These are phyloP conservation scores for Neurospora sp. DNA, from an alignment of 495 filamentous ascomycete genomes.

Conservation along the genomic window DNA sequence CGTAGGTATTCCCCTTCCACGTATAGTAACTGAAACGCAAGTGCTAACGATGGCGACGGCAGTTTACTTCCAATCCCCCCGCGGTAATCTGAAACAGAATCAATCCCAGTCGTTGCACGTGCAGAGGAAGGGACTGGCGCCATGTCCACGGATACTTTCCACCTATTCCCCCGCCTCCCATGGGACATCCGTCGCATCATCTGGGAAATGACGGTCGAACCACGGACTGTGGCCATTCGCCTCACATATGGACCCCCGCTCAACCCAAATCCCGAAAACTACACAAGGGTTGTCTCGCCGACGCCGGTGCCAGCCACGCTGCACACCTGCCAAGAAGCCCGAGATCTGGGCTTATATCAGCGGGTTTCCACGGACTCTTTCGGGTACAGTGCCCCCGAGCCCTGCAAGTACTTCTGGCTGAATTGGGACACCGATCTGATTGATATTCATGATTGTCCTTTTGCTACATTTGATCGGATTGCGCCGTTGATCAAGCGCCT, in stretches of 20 bases:
- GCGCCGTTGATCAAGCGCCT: neutral
- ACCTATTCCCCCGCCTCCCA: neutral
- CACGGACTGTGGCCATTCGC: neutral
- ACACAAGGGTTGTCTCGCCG: constrained; percentile 2
- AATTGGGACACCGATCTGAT: neutral
- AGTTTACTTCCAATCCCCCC: too few species aligned
- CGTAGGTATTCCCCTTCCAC: too few species aligned
- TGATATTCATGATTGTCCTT: neutral
- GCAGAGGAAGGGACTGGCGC: too few species aligned
- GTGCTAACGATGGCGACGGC: too few species aligned
- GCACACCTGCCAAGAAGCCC: constrained; percentile 17
- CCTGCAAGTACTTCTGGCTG: neutral
- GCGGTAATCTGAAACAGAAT: too few species aligned
- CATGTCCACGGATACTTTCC: neutral
- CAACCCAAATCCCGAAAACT: neutral
- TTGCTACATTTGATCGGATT: neutral
- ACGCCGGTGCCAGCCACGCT: constrained; percentile 14
- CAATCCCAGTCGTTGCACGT: too few species aligned
- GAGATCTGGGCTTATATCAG: neutral
- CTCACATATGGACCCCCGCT: neutral
- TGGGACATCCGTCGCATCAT: neutral
- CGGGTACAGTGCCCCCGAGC: neutral
- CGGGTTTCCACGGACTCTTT: neutral
- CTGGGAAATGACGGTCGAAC: neutral
- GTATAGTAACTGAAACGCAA: too few species aligned